Base-by-base conservation (phyloP, 192 early-diverging fungal species). In the Umbelopsis sp. region DNA sequence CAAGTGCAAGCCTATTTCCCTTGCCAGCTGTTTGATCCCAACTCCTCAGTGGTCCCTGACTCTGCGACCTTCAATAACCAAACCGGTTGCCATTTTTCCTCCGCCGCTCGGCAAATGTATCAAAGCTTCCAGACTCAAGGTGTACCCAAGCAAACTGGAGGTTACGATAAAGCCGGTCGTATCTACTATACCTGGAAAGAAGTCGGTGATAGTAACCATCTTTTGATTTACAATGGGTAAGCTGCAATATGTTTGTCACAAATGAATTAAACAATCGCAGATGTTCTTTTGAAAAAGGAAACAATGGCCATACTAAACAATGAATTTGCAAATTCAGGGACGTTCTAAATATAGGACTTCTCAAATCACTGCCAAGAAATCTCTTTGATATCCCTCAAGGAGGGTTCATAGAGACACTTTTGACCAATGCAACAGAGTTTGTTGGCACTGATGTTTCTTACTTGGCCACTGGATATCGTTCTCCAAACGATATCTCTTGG, bases 361-460 rank as follows among this genome's bases (percentile, higher is more conserved):
- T 80, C 20, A 46, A 44, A 16, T 64, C 78, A 48, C 68, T 80
- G 21, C 74, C 74, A 30, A 48, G 48, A 48, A 61, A 58, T 1
- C 35, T 75, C 3, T 68, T 80, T 23, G 66, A 65, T 50, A 33
- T 72, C 4, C 78, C 78, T 20, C 21, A 46, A 2, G 50, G 52
- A 23, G 78, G 78, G 13, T 51, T 80, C n/a, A 73, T 80, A 16
- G 58, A 75, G 13, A 12, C 45, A 10, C 27, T 73, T 25, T 15
- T 73, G 10, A 44, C 45, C 25, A 73, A 71, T 20, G 45, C 53
- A 7, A 21, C 66, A 12, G 22, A 55, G 1, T 71, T 46, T n/a
- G 78, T 81, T 3, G 84, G 89, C 45, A 70, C 86, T 45, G 89
- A 93, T 58, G 71, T 93, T 61, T 71, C 78, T 27, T 82, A 84